phyloP scores from a whole-genome alignment of 176 grass and related monocot species.

The Zea luxurians region DNA sequence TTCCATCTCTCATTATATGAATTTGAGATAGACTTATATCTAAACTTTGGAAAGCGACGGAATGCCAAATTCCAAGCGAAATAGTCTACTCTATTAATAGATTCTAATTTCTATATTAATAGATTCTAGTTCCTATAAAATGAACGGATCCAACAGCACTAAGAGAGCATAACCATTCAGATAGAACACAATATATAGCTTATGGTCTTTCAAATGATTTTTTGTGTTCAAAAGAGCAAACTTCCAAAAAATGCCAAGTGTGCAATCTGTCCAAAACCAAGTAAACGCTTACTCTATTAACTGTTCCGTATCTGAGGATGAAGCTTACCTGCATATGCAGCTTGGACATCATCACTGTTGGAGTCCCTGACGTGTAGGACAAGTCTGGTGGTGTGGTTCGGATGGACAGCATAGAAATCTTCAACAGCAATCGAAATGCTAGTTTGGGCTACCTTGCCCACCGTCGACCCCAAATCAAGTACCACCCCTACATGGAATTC shows the following conservation, averaged over 20 bases:
- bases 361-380: conserved; percentile 49
- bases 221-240: neutral
- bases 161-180: neutral
- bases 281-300: neutral
- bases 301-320: neutral
- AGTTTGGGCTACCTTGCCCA: conserved; percentile 48
- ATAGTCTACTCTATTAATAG: too few species aligned
- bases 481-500: conserved; percentile 53
- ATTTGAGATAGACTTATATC: too few species aligned
- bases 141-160: too few species aligned
- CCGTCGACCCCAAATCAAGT: conserved; percentile 35
- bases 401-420: conserved; percentile 53
- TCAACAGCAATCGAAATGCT: conserved; percentile 58
- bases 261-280: neutral
- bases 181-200: neutral
- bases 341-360: conserved; percentile 32
- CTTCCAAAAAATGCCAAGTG: neutral
- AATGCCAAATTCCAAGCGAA: too few species aligned
- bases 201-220: neutral
- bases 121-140: too few species aligned
- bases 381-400: conserved; percentile 33
- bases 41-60: too few species aligned
- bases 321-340: conserved; percentile 48
- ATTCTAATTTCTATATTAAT: too few species aligned
- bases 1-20: too few species aligned